Conservation (phyloP, 2,329 filamentous ascomycete species). For the Xylaria sp. region DNA sequence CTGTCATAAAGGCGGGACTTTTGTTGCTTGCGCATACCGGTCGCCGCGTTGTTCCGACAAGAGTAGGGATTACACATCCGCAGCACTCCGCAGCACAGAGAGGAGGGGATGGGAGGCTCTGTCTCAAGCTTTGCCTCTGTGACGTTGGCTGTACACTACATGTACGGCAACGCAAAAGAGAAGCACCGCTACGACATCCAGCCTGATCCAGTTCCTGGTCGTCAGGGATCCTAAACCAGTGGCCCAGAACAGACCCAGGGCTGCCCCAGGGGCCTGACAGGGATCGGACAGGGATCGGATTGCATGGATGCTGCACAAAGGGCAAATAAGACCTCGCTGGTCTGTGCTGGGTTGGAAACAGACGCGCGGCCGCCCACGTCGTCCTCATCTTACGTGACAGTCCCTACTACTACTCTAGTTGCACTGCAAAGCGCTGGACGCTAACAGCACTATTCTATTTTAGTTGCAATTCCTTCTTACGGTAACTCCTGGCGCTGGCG, state of each 20-base stretch:
- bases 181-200: too few species aligned
- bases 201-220: background rate
- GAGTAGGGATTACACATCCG: slow-evolving; percentile 1
- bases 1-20: too few species aligned
- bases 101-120: background rate
- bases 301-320: background rate
- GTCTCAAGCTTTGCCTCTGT: slow-evolving; percentile 3
- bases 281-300: slow-evolving; percentile 10
- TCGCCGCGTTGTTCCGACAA: background rate
- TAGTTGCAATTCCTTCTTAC: background rate
- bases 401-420: slow-evolving; percentile 9
- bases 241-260: too few species aligned
- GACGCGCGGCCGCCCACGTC: slow-evolving; percentile 25
- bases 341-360: slow-evolving; percentile 2
- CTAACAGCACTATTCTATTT: background rate
- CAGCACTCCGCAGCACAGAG: too few species aligned
- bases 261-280: background rate
- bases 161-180: background rate
- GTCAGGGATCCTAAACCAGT: background rate
- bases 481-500: background rate
- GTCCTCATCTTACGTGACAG: background rate
- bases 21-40: slow-evolving; percentile 10
- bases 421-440: background rate
- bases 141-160: background rate
- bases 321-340: slow-evolving; percentile 5